phyloP scores from a whole-genome alignment of 345 rosid species.

The Eucalyptus pauciflora region DNA sequence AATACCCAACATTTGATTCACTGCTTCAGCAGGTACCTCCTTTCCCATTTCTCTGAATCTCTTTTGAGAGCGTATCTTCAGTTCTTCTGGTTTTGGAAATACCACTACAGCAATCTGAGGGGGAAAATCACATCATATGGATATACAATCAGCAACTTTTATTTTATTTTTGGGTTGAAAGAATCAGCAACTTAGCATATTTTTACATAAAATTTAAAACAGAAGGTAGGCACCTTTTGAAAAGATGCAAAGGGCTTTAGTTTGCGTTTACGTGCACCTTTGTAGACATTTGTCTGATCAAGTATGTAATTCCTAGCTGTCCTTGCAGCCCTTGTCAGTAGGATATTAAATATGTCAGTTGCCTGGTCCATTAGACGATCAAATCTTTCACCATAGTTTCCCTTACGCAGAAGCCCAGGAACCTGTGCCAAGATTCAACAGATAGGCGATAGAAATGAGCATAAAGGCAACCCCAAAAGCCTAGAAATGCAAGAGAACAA shows the following conservation, averaged over 20 bases:
- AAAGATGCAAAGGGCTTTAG: slow-evolving; percentile 10
- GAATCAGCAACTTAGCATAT: neutral
- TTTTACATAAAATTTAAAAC: neutral
- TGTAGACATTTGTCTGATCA: slow-evolving; percentile 25
- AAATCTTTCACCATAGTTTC: slow-evolving; percentile 9
- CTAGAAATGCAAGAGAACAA: neutral
- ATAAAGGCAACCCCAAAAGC: neutral
- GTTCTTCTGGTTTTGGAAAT: slow-evolving; percentile 14
- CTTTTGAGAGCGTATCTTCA: slow-evolving; percentile 3
- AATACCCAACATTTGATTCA: slow-evolving; percentile 16
- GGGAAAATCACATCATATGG: neutral
- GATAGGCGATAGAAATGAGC: neutral
- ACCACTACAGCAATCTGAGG: slow-evolving; percentile 17
- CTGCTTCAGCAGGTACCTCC: slow-evolving; percentile 13
- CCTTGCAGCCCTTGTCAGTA: slow-evolving; percentile 14
- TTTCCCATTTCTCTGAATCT: slow-evolving; percentile 21
- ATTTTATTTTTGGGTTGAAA: neutral
- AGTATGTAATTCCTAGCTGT: slow-evolving; percentile 13
- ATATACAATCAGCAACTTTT: neutral
- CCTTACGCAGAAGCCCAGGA: slow-evolving; percentile 10
- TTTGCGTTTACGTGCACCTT: slow-evolving; percentile 18
- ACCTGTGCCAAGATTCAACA: neutral
- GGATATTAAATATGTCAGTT: slow-evolving; percentile 6
- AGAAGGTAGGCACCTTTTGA: slow-evolving; percentile 2
- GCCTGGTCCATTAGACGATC: slow-evolving; percentile 6